A percentile compares a stretch with the other conserved stretches of the same genome.
Conservation (phyloP, 2,329 filamentous ascomycete genomes). For the Colletotrichum tabaci region DNA sequence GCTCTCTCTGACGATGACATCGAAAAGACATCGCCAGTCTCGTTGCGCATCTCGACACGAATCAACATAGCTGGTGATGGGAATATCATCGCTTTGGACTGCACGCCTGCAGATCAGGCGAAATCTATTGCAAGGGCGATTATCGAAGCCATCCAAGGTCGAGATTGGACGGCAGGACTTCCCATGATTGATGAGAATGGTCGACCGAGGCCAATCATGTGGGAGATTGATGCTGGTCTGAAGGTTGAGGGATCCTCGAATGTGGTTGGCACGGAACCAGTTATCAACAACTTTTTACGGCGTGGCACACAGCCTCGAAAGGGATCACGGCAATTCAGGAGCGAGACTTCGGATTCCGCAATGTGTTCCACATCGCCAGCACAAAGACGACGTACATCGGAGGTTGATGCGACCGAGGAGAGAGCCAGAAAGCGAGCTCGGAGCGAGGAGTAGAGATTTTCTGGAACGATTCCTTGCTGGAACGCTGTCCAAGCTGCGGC, state of each 20-base stretch:
- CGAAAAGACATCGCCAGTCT: slow-evolving; percentile 56
- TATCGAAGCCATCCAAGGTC: slow-evolving; percentile 56
- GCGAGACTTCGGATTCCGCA: background rate
- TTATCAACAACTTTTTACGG: slow-evolving; percentile 49
- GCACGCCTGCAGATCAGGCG: slow-evolving; percentile 57
- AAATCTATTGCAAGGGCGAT: slow-evolving; percentile 61
- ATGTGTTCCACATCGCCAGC: slow-evolving; percentile 2
- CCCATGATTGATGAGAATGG: slow-evolving; percentile 64
- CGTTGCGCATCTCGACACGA: slow-evolving; percentile 63
- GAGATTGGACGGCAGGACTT: slow-evolving; percentile 58
- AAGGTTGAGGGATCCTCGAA: slow-evolving; percentile 62
- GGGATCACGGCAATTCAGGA: background rate
- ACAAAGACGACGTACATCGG: slow-evolving; percentile 43
- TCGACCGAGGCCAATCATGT: slow-evolving; percentile 56
- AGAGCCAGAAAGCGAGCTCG: slow-evolving; percentile 46
- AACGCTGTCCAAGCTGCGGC: background rate
- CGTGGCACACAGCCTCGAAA: slow-evolving; percentile 35
- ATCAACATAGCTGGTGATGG: slow-evolving; percentile 62
- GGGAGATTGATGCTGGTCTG: slow-evolving; percentile 63
- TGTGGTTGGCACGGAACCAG: slow-evolving; percentile 55
- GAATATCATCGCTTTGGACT: slow-evolving; percentile 63
- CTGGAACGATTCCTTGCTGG: background rate
- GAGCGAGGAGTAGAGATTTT: slow-evolving; percentile 35
- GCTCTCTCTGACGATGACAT: background rate
- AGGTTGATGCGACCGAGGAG: slow-evolving; percentile 41